These are phyloP conservation scores for Fusarium verrucosum DNA, from an alignment of 2,329 filamentous ascomycete species.

Conservation along the genomic window DNA sequence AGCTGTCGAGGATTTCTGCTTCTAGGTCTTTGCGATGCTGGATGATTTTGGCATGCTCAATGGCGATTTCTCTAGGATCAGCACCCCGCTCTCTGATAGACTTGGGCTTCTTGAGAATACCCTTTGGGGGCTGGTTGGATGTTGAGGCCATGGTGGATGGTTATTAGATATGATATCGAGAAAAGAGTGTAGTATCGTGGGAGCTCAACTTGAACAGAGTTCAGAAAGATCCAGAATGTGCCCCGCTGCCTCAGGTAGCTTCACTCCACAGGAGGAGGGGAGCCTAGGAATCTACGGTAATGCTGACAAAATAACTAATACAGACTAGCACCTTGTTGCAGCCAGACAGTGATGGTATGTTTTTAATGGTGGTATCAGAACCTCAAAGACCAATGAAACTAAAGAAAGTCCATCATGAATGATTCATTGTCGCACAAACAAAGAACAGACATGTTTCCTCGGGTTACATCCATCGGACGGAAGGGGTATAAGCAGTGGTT, in stretches of 20 bases:
- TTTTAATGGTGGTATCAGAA: background rate
- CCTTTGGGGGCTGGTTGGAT: slow-evolving; percentile 55
- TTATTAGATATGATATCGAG: background rate
- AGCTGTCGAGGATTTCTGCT: slow-evolving; percentile 73
- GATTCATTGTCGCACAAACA: slow-evolving; percentile 27
- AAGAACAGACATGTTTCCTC: slow-evolving; percentile 5
- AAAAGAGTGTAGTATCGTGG: slow-evolving; percentile 5
- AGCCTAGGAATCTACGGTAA: background rate
- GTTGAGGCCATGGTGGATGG: slow-evolving; percentile 40
- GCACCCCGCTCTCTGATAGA: slow-evolving; percentile 41
- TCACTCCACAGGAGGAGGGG: slow-evolving; percentile 16
- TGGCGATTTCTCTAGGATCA: slow-evolving; percentile 69
- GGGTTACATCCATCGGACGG: slow-evolving; percentile 7
- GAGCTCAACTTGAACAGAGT: background rate
- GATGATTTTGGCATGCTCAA: slow-evolving; percentile 83
- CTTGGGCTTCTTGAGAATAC: slow-evolving; percentile 68
- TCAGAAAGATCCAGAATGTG: slow-evolving; percentile 1
- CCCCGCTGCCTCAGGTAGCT: slow-evolving; percentile 21
- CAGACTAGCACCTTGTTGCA: background rate
- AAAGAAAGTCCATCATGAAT: slow-evolving; percentile 23
- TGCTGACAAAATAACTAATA: slow-evolving; percentile 3
- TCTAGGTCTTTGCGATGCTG: slow-evolving; percentile 85
- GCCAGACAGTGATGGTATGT: background rate
- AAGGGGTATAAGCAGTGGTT: slow-evolving; percentile 7
- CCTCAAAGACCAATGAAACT: slow-evolving; percentile 8